Evolutionary conservation across 139 green algal genomes (phyloP), one percentile per base, ranked within the genome.

Genomic region (Chlorella sp.): DNA sequence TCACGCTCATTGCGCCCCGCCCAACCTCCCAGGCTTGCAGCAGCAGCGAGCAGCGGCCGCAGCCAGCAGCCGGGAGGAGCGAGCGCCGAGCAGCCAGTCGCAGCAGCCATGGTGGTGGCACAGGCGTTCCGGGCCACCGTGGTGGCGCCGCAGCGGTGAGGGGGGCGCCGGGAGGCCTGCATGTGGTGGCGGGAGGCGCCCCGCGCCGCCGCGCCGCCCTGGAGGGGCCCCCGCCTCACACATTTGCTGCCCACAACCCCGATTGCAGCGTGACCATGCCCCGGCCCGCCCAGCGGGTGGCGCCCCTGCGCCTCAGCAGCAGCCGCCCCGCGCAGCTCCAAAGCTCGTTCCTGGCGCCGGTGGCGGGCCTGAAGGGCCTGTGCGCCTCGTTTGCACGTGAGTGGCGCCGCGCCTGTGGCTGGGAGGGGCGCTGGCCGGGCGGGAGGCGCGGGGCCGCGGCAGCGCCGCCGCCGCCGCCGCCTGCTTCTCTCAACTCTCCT

Each of bases 301-400:
- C 76, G 20, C 47, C 69, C 36, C 17, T 75, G 36, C 34, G 34
- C 69, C 83, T 80, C 41, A 30, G 47, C 39, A 64, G 26, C 38
- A 34, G 86, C 55, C 65, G 81, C n/a, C 65, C 71, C 15, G 62
- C 68, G 55, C 74, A 89, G 38, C 64, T 89, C 51, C 81, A 87
- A 30, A 85, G 79, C 30, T 75, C 85, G 65, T 90, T 90, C 63
- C 34, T 88, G n/a, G 34, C 47, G 25, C 74, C 86, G 3, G 86
- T 86, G 65, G 86, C 81, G 39, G 47, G 44, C 32, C 51, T 90
- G 18, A 87, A 87, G 72, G 73, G 81, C 44, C 82, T 90, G 11
- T 90, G 86, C 74, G 47, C 82, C 28, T 82, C 74, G 17, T 85
- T 90, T 57, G 63, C 86, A 81, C 69, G 86, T 90, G 74, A 83